Base-by-base conservation (phyloP, 768 basidiomycete species). In the Pisolithus tinctorius region DNA sequence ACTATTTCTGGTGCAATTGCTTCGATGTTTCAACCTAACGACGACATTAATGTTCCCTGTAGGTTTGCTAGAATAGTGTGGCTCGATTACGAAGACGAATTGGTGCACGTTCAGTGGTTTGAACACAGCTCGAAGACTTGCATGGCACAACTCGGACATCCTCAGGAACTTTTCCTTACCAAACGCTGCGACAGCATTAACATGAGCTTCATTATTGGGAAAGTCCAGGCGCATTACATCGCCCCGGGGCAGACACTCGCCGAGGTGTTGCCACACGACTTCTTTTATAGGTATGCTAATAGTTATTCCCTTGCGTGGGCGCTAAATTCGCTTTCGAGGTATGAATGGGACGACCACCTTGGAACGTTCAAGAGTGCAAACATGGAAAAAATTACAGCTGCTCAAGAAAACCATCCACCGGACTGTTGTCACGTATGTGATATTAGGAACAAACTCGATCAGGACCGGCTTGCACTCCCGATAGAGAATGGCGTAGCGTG, bases 11-110 rank as follows among this genome's bases (percentile, higher is more conserved):
- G 86, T 85, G 62, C 39, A 57, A 48, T 16, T 46, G 20, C 41
- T 36, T 10, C 2, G 6, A 17, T 4, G 10, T 4, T 51, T 44
- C 3, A 40, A 40, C 25, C 42, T 45, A 27, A 40, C n/a, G 46
- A 16, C 43, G 48, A 10, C 14, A 37, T 23, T 25, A 16, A 54
- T 47, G 27, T 14, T 1, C 51, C 40, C 13, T 42, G 14, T 56
- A 89, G 87, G 86, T 88, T 90, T 64, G 86, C 74, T 0, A 74
- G 73, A 57, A 81, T 91, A 25, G 61, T 82, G 0, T 77, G 72
- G 47, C 75, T 88, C 50, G 63, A 74, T 14, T 66, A 70, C 31
- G 65, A 71, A 14, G 52, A 67, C 4, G 65, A 73, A 48, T 65
- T 52, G 2, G 76, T 78, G 1, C 89, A 92, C 63, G 66, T 86